Percentiles rank a stretch among this genome's conserved stretches.
Conservation (phyloP, 768 basidiomycete genomes). For the Suillus brevipes region DNA sequence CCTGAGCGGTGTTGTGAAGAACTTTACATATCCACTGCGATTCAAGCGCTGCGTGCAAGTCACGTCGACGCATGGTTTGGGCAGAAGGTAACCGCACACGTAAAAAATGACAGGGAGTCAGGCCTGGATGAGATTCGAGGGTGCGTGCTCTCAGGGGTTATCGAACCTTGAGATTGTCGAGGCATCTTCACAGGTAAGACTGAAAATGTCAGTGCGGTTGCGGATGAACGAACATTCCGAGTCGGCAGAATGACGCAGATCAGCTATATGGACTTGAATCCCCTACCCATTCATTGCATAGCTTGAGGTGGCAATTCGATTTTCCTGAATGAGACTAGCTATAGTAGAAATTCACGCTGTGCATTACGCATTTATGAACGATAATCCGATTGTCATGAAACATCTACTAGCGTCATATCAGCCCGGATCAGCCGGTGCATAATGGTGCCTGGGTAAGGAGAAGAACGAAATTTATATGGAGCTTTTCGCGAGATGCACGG, state of each 20-base stretch:
- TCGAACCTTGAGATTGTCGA: background rate
- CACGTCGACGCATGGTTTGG: background rate
- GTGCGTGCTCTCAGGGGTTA: slow-evolving; percentile 12
- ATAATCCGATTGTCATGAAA: background rate
- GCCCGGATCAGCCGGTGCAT: background rate
- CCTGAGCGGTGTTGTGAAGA: background rate
- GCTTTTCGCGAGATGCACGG: background rate
- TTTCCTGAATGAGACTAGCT: background rate
- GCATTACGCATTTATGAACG: background rate
- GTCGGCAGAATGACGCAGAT: background rate
- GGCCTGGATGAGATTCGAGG: slow-evolving; percentile 31
- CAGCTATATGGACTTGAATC: no score
- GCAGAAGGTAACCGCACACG: slow-evolving; percentile 22
- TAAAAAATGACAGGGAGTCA: slow-evolving; percentile 31
- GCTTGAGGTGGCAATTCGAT: background rate
- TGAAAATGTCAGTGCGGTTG: background rate
- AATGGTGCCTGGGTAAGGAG: background rate
- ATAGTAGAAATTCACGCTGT: background rate
- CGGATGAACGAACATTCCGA: slow-evolving; percentile 1
- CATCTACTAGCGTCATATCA: background rate
- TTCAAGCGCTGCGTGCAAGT: background rate
- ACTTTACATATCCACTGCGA: no score
- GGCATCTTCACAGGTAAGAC: background rate
- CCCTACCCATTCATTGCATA: background rate
- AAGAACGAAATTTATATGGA: background rate